These are phyloP conservation scores for Aspergillus vadensis DNA, from an alignment of 2,329 filamentous ascomycete species.

Conservation along the genomic window DNA sequence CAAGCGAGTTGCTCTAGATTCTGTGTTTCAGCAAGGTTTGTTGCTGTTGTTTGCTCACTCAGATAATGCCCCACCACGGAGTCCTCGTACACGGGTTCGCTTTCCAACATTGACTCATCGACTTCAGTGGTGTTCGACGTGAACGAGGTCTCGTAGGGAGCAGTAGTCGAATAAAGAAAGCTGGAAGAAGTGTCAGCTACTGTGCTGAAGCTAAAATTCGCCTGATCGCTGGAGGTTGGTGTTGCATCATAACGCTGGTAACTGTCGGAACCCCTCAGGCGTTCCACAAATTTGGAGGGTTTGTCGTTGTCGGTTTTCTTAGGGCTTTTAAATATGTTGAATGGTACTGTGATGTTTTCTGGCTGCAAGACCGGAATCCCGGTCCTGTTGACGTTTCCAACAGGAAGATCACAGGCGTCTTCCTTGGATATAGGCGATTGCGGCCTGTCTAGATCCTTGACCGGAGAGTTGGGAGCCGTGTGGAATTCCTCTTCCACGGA, in stretches of 20 bases:
- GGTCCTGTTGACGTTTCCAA: not conserved
- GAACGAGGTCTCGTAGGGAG: constrained; percentile 29
- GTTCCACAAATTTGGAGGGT: constrained; percentile 22
- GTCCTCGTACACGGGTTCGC: constrained; percentile 30
- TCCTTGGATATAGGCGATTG: not conserved
- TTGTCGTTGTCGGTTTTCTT: constrained; percentile 1
- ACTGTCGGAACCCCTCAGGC: constrained; percentile 20
- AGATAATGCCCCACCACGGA: constrained; percentile 28
- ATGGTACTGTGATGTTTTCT: not conserved
- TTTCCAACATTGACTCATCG: constrained; percentile 29
- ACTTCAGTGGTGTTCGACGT: constrained; percentile 27
- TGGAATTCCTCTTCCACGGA: constrained; percentile 29
- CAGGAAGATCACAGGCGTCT: not conserved
- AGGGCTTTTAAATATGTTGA: constrained; percentile 12
- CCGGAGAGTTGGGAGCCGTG: constrained; percentile 36
- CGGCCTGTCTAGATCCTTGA: constrained; percentile 14
- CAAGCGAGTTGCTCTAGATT: not conserved
- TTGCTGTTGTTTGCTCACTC: constrained; percentile 19
- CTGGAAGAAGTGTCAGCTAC: constrained; percentile 17
- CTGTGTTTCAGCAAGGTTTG: constrained; percentile 11
- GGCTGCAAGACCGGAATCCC: not conserved
- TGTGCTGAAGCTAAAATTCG: constrained; percentile 30
- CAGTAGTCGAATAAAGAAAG: constrained; percentile 18
- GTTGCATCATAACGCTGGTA: constrained; percentile 22
- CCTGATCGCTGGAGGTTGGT: constrained; percentile 8